Conservation (phyloP, 1,284 basidiomycete genomes). For the Kwoniella shivajii region DNA sequence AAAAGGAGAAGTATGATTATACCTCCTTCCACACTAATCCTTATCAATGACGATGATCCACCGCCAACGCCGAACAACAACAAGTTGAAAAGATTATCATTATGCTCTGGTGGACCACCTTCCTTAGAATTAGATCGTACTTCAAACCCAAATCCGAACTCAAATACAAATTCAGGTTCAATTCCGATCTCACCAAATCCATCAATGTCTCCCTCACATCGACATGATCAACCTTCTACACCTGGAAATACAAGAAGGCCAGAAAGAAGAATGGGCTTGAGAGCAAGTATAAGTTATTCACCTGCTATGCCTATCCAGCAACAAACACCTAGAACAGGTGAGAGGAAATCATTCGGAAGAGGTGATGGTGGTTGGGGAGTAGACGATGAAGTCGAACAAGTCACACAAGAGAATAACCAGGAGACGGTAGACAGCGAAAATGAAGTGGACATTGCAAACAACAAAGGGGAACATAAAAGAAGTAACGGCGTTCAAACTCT, state of each 20-base stretch:
- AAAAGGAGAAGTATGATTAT: conserved; percentile 7
- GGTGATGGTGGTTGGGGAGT: background rate
- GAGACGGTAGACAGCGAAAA: background rate
- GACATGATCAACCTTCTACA: conserved; percentile 5
- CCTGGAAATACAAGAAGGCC: background rate
- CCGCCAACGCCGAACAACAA: background rate
- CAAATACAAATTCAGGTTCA: no score
- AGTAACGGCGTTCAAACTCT: conserved; percentile 10
- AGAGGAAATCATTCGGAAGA: background rate
- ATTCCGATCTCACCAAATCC: background rate
- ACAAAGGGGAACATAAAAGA: background rate
- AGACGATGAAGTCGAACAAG: background rate
- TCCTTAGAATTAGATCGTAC: background rate
- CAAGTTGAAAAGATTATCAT: conserved; percentile 17
- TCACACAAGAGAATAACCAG: background rate
- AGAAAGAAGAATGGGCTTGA: conserved; percentile 6
- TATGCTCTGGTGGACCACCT: conserved; percentile 7
- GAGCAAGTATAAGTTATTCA: conserved; percentile 19
- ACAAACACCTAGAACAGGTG: background rate
- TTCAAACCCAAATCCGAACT: background rate
- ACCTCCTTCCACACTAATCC: background rate
- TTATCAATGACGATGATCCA: background rate
- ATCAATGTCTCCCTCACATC: background rate
- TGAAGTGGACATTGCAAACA: background rate
- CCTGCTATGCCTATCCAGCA: conserved; percentile 2